Percentiles rank a stretch among this genome's conserved stretches.
Evolutionary conservation across 2,329 filamentous ascomycete genomes (phyloP).

Genomic region (Remersonia thermophila): DNA sequence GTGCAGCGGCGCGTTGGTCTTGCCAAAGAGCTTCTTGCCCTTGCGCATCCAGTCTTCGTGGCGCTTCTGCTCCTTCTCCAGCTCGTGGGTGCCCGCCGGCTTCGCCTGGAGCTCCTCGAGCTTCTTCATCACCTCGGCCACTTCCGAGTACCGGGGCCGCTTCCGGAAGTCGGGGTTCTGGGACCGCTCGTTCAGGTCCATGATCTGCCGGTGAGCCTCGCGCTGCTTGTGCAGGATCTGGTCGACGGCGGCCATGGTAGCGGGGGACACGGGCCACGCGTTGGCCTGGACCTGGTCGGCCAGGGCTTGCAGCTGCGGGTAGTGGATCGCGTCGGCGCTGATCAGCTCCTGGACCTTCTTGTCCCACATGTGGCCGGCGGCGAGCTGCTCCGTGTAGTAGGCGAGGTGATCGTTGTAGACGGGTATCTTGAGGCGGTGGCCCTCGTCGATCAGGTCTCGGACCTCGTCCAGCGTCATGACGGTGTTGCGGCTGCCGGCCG

Average conservation of each 20-base stretch:
- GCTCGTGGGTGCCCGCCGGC: slow-evolving; percentile 76
- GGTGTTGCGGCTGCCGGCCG: slow-evolving; percentile 47
- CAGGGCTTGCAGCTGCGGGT: slow-evolving; percentile 84
- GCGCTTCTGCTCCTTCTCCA: slow-evolving; percentile 86
- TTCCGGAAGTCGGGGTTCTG: slow-evolving; percentile 63
- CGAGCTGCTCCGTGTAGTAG: slow-evolving; percentile 63
- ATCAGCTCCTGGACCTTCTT: slow-evolving; percentile 86
- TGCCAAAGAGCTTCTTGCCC: slow-evolving; percentile 95
- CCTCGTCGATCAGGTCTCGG: slow-evolving; percentile 63
- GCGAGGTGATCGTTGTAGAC: slow-evolving; percentile 68
- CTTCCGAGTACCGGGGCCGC: slow-evolving; percentile 76
- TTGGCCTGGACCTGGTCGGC: slow-evolving; percentile 64
- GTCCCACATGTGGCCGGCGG: slow-evolving; percentile 78
- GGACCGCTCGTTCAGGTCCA: slow-evolving; percentile 67
- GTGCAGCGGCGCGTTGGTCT: slow-evolving; percentile 91
- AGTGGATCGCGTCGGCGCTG: slow-evolving; percentile 81
- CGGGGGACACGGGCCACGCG: slow-evolving; percentile 65
- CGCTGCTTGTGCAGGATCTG: slow-evolving; percentile 91
- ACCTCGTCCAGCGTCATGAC: slow-evolving; percentile 69
- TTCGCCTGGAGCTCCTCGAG: slow-evolving; percentile 86
- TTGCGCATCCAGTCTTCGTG: slow-evolving; percentile 99
- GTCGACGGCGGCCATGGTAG: slow-evolving; percentile 73
- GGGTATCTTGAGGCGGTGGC: slow-evolving; percentile 63
- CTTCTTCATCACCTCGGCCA: slow-evolving; percentile 79
- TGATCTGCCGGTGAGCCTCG: slow-evolving; percentile 80